Evolutionary conservation across 805 yeast species (phyloP), one percentile per base, ranked within the genome.

Genomic region (Wickerhamomyces hampshirensis): DNA sequence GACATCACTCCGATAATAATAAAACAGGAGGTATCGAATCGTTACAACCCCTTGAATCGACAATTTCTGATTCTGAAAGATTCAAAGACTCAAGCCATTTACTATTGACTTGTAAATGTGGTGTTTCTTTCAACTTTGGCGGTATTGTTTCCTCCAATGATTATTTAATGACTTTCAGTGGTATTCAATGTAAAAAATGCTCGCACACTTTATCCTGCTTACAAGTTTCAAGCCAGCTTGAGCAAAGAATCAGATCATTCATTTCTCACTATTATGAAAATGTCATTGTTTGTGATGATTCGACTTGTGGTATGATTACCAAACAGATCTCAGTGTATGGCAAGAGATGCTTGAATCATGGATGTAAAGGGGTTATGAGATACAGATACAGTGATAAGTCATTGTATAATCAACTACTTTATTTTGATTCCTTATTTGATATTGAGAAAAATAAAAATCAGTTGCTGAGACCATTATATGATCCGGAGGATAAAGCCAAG

Each of bases 301-400:
- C 77, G 5, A 73, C 93, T 2, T 91, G 98, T 63, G 85, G 84
- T 2, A 67, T 75, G 35, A 69, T 69, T 12, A 89, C 97, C 0
- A 71, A 96, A 43, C 95, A 89, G 54, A 72, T 93, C 17, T 77
- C 89, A 15, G 96, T 89, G 4, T 87, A 85, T 53, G 98, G 98
- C 35, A 77, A 80, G 48, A 72, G 91, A 47, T 88, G 98, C 58
- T 68, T 87, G 40, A 28, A 59, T 59, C 39, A 71, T 70, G 51
- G 66, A 27, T 73, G 78, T 40, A 82, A 84, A 50, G 97, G 98
- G 26, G 75, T 82, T 9, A 82, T 88, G 87, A 67, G 75, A 40
- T 84, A 78, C 59, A 71, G 70, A 39, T 93, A 84, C 56, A 68
- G 78, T 18, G 96, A 86, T 57, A 82, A 81, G 54, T 81, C 77